Evolutionary conservation across 108 stramenopile genomes (phyloP).

Genomic region (Pseudonitzschia multistriata): DNA sequence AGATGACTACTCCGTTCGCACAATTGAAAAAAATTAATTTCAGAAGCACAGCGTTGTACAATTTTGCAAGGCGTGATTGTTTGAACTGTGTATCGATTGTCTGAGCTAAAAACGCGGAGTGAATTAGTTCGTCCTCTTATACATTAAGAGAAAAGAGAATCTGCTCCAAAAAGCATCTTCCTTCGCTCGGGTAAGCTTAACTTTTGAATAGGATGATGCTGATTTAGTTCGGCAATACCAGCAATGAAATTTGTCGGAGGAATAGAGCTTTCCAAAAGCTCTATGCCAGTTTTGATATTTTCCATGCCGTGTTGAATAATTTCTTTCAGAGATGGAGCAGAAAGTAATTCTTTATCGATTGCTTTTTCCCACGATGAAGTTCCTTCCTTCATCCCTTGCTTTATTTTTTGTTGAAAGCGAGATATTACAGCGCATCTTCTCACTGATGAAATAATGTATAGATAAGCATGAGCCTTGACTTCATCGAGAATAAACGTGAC

Average conservation of each 20-base stretch:
- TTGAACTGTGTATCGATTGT: too few species aligned
- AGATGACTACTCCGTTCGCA: too few species aligned
- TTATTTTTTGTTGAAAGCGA: conserved; percentile 30
- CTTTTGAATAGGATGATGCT: conserved; percentile 33
- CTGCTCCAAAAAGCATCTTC: conserved; percentile 78
- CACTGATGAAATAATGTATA: conserved; percentile 71
- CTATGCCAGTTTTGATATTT: conserved; percentile 16
- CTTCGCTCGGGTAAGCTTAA: conserved; percentile 59
- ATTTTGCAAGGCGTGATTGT: too few species aligned
- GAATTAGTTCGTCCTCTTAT: not conserved
- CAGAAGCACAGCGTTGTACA: too few species aligned
- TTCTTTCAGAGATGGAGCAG: conserved; percentile 48
- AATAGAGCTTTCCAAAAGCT: conserved; percentile 46
- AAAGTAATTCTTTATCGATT: conserved; percentile 40
- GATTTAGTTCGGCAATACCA: conserved; percentile 54
- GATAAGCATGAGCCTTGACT: conserved; percentile 45
- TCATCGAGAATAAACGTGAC: conserved; percentile 50
- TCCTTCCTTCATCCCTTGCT: conserved; percentile 21
- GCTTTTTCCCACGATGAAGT: conserved; percentile 42
- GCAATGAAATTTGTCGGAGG: conserved; percentile 54
- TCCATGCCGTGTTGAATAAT: conserved; percentile 30
- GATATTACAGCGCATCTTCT: conserved; percentile 54
- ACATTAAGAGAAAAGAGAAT: conserved; percentile 64
- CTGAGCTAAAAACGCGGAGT: not conserved
- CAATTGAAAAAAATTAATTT: too few species aligned